Conservation (phyloP, 306 rosid genomes). For the Pyrus communis region DNA sequence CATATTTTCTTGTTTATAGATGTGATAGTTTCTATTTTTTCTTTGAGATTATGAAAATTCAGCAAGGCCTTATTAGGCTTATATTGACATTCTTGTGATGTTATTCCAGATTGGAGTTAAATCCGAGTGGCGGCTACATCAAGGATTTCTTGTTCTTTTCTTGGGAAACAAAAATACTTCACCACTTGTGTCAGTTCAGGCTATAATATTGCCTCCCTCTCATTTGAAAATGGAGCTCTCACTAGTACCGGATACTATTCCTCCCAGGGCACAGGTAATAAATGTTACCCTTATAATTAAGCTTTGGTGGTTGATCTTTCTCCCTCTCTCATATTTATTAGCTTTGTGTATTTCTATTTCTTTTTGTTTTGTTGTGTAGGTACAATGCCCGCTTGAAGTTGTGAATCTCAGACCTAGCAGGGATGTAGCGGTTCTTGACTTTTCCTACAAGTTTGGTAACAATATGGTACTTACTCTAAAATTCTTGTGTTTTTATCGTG, state of each 20-base stretch:
- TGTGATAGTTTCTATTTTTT: background rate
- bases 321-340: background rate
- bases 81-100: background rate
- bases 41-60: slow-evolving; percentile 3
- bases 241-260: slow-evolving; percentile 90
- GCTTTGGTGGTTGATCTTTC: background rate
- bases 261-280: slow-evolving; percentile 97
- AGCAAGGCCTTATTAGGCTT: background rate
- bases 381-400: slow-evolving; percentile 97
- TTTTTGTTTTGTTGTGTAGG: slow-evolving; percentile 36
- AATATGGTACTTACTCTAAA: slow-evolving; percentile 50
- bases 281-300: slow-evolving; percentile 4
- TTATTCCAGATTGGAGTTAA: slow-evolving; percentile 73
- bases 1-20: background rate
- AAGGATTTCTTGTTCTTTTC: slow-evolving; percentile 90
- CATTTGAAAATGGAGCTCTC: slow-evolving; percentile 91
- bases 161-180: slow-evolving; percentile 93
- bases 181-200: slow-evolving; percentile 87
- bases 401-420: slow-evolving; percentile 88
- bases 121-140: slow-evolving; percentile 94
- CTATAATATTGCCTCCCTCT: slow-evolving; percentile 77
- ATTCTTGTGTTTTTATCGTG: slow-evolving; percentile 6
- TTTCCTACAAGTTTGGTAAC: slow-evolving; percentile 86
- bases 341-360: slow-evolving; percentile 11
- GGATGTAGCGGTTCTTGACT: slow-evolving; percentile 92